These are phyloP conservation scores for Botrytis galanthina DNA, from an alignment of 2,329 filamentous ascomycete species.

Conservation along the genomic window DNA sequence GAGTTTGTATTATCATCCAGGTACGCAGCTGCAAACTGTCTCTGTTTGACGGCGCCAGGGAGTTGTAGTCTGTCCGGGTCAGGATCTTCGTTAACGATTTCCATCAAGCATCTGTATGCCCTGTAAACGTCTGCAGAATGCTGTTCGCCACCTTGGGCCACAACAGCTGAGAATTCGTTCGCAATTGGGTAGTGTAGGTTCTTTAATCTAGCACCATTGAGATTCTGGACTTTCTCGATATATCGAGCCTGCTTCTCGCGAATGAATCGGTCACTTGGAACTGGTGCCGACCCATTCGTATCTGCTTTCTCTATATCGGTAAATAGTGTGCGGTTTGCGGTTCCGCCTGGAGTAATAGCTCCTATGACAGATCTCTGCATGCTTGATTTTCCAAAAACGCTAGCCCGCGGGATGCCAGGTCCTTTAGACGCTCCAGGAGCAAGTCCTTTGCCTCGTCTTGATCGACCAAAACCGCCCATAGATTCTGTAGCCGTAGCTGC, in stretches of 20 bases:
- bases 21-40: slow-evolving; percentile 74
- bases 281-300: slow-evolving; percentile 45
- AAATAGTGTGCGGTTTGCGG: slow-evolving; percentile 60
- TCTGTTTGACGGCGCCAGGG: slow-evolving; percentile 66
- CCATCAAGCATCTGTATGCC: slow-evolving; percentile 77
- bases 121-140: slow-evolving; percentile 74
- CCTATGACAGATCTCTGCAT: slow-evolving; percentile 87
- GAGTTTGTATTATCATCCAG: slow-evolving; percentile 71
- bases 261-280: slow-evolving; percentile 69
- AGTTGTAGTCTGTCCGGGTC: slow-evolving; percentile 58
- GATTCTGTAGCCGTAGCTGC: slow-evolving; percentile 43
- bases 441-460: slow-evolving; percentile 50
- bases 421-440: slow-evolving; percentile 38
- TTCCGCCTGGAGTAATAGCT: slow-evolving; percentile 65
- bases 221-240: slow-evolving; percentile 71
- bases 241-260: slow-evolving; percentile 84
- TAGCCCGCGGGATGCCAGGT: slow-evolving; percentile 42
- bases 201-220: slow-evolving; percentile 71
- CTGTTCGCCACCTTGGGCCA: slow-evolving; percentile 66
- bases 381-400: slow-evolving; percentile 66
- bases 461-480: slow-evolving; percentile 57
- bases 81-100: slow-evolving; percentile 72
- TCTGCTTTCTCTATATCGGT: slow-evolving; percentile 63
- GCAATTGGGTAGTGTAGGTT: slow-evolving; percentile 70
- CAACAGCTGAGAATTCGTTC: slow-evolving; percentile 71